Evolutionary conservation across 176 grass and related monocot genomes (phyloP).

Genomic region (Stipa capillata): DNA sequence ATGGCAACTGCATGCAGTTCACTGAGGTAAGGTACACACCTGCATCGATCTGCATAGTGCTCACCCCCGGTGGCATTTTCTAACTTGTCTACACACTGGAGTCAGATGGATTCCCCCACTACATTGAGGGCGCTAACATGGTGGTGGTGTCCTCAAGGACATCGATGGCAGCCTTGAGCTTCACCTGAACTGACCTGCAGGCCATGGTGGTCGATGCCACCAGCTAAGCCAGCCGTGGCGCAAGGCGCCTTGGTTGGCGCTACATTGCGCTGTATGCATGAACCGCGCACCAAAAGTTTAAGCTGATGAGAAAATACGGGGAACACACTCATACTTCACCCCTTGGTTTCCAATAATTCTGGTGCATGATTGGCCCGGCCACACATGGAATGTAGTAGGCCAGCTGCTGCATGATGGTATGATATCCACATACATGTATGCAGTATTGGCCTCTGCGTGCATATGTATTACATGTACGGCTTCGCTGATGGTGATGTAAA

Average conservation of each 20-base stretch:
- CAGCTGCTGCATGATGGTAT: too few species aligned
- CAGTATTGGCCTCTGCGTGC: not conserved
- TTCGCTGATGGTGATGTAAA: not conserved
- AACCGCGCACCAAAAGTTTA: too few species aligned
- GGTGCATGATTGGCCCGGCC: slow-evolving; percentile 26
- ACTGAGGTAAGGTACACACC: not conserved
- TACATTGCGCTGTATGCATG: not conserved
- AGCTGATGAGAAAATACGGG: not conserved
- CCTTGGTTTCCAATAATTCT: slow-evolving; percentile 18
- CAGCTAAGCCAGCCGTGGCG: slow-evolving; percentile 13
- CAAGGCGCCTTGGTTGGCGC: not conserved
- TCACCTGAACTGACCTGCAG: slow-evolving; percentile 18
- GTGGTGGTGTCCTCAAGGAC: slow-evolving; percentile 17
- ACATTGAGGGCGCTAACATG: slow-evolving; percentile 37
- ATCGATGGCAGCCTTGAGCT: slow-evolving; percentile 44
- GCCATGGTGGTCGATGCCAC: not conserved
- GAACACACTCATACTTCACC: too few species aligned
- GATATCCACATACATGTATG: not conserved
- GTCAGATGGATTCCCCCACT: slow-evolving; percentile 46
- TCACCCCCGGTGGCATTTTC: slow-evolving; percentile 36
- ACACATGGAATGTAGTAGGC: too few species aligned
- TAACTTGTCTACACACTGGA: slow-evolving; percentile 40
- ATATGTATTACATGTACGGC: not conserved
- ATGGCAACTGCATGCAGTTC: slow-evolving; percentile 4
- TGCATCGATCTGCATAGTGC: slow-evolving; percentile 40